Evolutionary conservation across 2,329 filamentous ascomycete species (phyloP).

Genomic region (Xylariaceae sp.): DNA sequence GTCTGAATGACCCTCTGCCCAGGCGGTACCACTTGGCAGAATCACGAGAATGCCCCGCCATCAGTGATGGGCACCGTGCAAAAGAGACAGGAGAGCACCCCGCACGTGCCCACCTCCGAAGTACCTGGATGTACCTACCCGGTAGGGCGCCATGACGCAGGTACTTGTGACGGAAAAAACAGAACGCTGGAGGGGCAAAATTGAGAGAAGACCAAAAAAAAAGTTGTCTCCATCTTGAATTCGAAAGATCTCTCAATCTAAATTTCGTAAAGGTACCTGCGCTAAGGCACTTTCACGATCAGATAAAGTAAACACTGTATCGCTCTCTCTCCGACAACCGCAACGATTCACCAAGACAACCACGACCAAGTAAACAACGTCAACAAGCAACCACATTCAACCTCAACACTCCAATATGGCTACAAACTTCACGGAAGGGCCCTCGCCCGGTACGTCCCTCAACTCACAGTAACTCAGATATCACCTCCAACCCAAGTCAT

Average conservation of each 20-base stretch:
- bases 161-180: background rate
- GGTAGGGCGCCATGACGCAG: background rate
- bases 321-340: no score
- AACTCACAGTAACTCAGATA: no score
- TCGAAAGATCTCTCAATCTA: background rate
- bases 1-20: background rate
- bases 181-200: background rate
- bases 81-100: background rate
- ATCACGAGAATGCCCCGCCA: background rate
- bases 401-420: constrained; percentile 2
- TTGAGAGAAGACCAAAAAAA: background rate
- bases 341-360: background rate
- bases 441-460: constrained; percentile 26
- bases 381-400: background rate
- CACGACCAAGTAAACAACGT: background rate
- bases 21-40: background rate
- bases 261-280: no score
- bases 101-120: background rate
- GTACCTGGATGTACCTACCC: background rate
- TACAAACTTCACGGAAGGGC: constrained; percentile 16
- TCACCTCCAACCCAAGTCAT: background rate
- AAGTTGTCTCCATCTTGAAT: background rate
- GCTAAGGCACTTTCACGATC: no score
- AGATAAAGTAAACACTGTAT: no score
- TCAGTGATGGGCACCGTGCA: no score